A percentile compares a stretch with the other conserved stretches of the same genome.
Evolutionary conservation across 352 stramenopile species (phyloP).

Genomic region (Globisporangium sylvaticum): DNA sequence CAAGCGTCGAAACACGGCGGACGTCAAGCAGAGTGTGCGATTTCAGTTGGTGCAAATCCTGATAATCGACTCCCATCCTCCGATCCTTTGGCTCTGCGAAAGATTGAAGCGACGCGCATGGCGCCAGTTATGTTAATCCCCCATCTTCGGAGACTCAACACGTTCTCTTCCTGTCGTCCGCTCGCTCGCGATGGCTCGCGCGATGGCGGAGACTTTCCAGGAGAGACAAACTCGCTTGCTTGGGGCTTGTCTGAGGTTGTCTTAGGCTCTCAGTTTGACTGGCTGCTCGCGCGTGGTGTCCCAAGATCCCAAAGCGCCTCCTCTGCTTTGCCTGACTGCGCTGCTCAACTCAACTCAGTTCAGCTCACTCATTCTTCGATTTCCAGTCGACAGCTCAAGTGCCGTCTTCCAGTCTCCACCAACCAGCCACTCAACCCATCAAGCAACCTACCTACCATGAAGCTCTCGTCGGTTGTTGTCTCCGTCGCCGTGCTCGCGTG

Average conservation of each 20-base stretch:
- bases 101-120: neutral
- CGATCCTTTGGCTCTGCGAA: neutral
- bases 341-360: neutral
- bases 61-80: neutral
- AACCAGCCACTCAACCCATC: neutral
- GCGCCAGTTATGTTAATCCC: neutral
- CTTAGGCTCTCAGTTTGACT: neutral
- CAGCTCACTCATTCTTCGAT: neutral
- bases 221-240: neutral
- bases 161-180: neutral
- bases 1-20: neutral
- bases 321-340: neutral
- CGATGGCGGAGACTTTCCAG: neutral
- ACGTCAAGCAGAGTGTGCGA: neutral
- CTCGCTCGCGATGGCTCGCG: neutral
- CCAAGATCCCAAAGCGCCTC: neutral
- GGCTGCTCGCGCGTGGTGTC: neutral
- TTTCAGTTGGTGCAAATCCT: neutral
- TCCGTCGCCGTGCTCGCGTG: conserved; percentile 24
- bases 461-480: conserved; percentile 26
- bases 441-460: conserved; percentile 15
- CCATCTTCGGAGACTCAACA: neutral
- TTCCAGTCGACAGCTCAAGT: conserved; percentile 2
- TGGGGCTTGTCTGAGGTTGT: neutral
- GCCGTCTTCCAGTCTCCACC: neutral